Conservation (phyloP, 2,329 filamentous ascomycete species). For the Fusarium papillatum region DNA sequence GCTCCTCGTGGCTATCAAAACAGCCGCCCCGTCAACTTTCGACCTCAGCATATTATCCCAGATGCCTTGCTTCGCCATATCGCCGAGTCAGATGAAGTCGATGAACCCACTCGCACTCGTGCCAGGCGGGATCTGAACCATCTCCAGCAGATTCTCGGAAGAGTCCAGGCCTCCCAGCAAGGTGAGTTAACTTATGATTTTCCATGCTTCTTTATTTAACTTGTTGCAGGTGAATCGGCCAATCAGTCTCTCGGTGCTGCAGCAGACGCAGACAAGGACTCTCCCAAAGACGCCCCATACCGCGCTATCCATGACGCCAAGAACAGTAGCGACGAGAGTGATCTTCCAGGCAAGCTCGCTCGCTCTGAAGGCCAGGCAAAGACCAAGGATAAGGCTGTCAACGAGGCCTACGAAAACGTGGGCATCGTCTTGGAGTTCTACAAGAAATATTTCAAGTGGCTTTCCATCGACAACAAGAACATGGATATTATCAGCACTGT, state of each 20-base stretch:
- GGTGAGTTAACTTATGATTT: slow-evolving; percentile 39
- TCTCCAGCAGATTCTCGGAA: slow-evolving; percentile 48
- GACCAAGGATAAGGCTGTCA: slow-evolving; percentile 57
- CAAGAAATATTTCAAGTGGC: slow-evolving; percentile 61
- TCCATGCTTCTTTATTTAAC: not conserved
- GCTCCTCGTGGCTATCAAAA: slow-evolving; percentile 47
- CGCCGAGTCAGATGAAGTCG: slow-evolving; percentile 52
- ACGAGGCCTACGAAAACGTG: slow-evolving; percentile 64
- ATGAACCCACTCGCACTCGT: slow-evolving; percentile 52
- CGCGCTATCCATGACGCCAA: slow-evolving; percentile 61
- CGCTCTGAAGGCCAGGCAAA: slow-evolving; percentile 58
- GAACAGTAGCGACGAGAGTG: slow-evolving; percentile 49
- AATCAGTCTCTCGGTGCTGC: slow-evolving; percentile 36
- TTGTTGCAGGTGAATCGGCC: not conserved
- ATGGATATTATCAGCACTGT: slow-evolving; percentile 65
- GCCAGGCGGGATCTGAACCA: slow-evolving; percentile 57
- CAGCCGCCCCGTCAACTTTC: slow-evolving; percentile 5
- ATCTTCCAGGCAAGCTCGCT: slow-evolving; percentile 58
- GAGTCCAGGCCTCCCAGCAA: slow-evolving; percentile 34
- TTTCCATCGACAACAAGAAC: slow-evolving; percentile 65
- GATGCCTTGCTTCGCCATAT: slow-evolving; percentile 55
- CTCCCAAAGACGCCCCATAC: slow-evolving; percentile 47
- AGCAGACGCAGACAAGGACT: slow-evolving; percentile 30
- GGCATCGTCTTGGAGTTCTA: slow-evolving; percentile 65
- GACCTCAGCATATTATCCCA: slow-evolving; percentile 53